Base-by-base conservation (phyloP, 2,329 filamentous ascomycete species). In the Cadophora luteo-olivacea region DNA sequence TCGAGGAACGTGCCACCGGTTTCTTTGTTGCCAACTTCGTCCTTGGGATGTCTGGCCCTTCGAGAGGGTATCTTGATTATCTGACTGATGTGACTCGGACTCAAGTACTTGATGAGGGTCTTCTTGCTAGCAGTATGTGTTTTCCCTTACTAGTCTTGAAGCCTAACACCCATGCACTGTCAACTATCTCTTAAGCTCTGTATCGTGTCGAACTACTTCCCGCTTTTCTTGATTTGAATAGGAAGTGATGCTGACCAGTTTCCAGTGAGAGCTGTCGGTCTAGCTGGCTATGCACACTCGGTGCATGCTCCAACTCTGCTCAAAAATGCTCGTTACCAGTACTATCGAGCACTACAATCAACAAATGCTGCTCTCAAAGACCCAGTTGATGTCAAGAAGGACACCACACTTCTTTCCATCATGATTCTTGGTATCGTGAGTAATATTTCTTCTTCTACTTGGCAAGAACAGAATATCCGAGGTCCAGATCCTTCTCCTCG, bases 331-430 rank as follows among this genome's bases (percentile, higher is more conserved):
- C 81, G 81, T 7, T 82, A 83, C 69, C 84, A 82, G 72, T 87
- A 88, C 71, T 80, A 82, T 12, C 81, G 81, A 22, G 85, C 86
- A 4, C 79, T 87, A 1, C 79, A 80, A n/a, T 74, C 85, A 60
- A 85, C 82, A 8, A 86, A 86, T 63, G 75, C 78, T 22, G 84
- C 85, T 1, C 79, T 88, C n/a, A 77, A 79, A 57, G 77, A 84
- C 64, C 81, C 84, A 0, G 72, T 69, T 16, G 80, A 83, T 66
- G 83, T 82, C 5, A 78, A 83, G 71, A 85, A 85, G 71, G 86
- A 88, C 70, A 84, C 80, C 52, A 87, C 86, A 0, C 83, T 88
- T 79, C 80, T 87, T 9, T 82, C 84, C 0, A 82, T 87, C 19
- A 79, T 87, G 58, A 83, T 88, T 57, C 79, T 88, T 6, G 82